Evolutionary conservation across 495 filamentous ascomycete genomes (phyloP).

Genomic region (Cercophora samala): DNA sequence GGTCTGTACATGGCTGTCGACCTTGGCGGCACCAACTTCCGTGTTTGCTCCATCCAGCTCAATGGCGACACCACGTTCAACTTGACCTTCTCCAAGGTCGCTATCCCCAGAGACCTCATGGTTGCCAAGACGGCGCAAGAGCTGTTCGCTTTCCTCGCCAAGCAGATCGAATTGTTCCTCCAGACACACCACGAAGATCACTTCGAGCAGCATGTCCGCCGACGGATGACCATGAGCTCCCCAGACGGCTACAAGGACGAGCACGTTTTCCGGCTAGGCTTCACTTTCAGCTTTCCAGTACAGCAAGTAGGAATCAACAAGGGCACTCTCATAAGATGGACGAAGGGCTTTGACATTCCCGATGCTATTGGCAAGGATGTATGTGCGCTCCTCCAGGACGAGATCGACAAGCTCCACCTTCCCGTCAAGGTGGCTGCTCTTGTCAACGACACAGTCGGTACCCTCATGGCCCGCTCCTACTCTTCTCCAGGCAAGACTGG

Average conservation of each 20-base stretch:
- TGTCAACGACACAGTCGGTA: conserved; percentile 97
- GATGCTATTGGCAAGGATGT: conserved; percentile 94
- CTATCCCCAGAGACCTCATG: conserved; percentile 89
- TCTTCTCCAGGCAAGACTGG: conserved; percentile 83
- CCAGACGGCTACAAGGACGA: conserved; percentile 57
- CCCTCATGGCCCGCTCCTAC: conserved; percentile 95
- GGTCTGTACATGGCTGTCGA: conserved; percentile 95
- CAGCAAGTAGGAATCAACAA: conserved; percentile 91
- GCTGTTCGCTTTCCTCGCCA: conserved; percentile 88
- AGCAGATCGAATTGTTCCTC: conserved; percentile 86
- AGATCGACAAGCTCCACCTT: conserved; percentile 81
- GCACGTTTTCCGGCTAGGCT: conserved; percentile 84
- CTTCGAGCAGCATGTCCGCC: conserved; percentile 66
- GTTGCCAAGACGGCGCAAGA: conserved; percentile 79
- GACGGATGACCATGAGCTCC: conserved; percentile 53
- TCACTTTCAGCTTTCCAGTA: conserved; percentile 97
- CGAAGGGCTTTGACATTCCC: conserved; percentile 94
- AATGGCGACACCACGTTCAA: conserved; percentile 91
- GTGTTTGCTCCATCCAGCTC: conserved; percentile 89
- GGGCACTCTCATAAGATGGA: conserved; percentile 91
- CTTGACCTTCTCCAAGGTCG: conserved; percentile 85
- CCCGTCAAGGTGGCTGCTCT: conserved; percentile 91
- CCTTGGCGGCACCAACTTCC: conserved; percentile 95
- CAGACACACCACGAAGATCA: conserved; percentile 84
- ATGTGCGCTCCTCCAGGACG: conserved; percentile 81